These are phyloP conservation scores for Durusdinium trenchii DNA, from an alignment of 73 alveolate genomes.

Conservation along the genomic window DNA sequence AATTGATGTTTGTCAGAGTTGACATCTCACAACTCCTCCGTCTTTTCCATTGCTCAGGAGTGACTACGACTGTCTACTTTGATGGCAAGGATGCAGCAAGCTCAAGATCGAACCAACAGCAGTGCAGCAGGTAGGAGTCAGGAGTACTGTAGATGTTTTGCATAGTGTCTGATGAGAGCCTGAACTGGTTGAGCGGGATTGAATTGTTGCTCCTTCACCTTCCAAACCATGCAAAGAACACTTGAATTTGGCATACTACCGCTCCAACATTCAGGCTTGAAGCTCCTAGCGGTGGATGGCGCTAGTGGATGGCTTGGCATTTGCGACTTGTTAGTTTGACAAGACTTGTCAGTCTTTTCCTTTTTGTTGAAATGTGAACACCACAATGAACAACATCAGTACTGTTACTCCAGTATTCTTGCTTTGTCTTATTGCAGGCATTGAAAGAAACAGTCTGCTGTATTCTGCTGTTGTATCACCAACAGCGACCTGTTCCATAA, in stretches of 20 bases:
- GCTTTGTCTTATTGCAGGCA: background rate
- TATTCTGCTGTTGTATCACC: background rate
- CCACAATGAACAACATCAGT: background rate
- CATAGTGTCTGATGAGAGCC: background rate
- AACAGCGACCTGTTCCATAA: background rate
- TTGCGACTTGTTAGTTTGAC: background rate
- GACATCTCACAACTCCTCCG: background rate
- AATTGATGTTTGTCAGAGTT: too few species aligned
- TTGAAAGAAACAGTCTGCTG: background rate
- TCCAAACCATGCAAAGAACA: background rate
- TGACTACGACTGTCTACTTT: background rate
- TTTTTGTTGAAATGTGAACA: background rate
- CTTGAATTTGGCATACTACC: background rate
- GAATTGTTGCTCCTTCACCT: background rate
- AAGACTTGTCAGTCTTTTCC: background rate
- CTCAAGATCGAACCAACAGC: background rate
- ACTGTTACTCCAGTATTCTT: background rate
- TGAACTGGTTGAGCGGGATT: background rate
- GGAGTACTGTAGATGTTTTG: background rate
- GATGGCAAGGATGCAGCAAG: background rate
- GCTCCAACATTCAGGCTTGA: background rate
- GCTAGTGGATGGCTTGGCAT: background rate
- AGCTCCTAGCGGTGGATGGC: background rate
- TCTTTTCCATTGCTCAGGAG: background rate
- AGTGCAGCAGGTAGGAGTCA: background rate